Conservation (phyloP, 2,329 filamentous ascomycete species). For the Claviceps spartinae region DNA sequence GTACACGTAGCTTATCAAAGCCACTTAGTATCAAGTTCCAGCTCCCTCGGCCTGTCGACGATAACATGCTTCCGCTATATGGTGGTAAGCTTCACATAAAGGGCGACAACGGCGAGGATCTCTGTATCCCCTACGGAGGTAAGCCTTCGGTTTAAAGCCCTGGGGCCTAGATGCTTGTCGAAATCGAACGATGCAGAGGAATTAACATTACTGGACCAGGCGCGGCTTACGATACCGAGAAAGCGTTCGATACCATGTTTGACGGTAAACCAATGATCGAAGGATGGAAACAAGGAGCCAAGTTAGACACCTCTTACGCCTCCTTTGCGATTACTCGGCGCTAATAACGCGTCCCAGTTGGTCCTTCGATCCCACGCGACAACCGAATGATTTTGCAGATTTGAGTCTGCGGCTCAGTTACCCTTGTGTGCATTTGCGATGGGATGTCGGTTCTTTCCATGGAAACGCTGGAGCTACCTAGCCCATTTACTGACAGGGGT, state of each 20-base stretch:
- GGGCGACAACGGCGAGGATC: conserved; percentile 25
- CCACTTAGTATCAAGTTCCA: conserved; percentile 16
- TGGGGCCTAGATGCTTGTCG: background rate
- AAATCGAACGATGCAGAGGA: background rate
- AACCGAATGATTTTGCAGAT: conserved; percentile 18
- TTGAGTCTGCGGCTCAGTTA: conserved; percentile 17
- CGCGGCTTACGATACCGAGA: conserved; percentile 24
- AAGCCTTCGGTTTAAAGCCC: background rate
- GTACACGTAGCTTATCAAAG: background rate
- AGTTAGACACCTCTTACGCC: background rate
- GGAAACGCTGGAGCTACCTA: background rate
- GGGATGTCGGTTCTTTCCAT: conserved; percentile 19
- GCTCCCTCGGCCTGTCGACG: conserved; percentile 15
- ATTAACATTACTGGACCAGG: conserved; percentile 9
- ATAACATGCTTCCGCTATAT: conserved; percentile 27
- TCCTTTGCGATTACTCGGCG: background rate
- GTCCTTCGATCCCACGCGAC: conserved; percentile 18
- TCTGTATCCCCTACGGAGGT: conserved; percentile 30
- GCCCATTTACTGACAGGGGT: background rate
- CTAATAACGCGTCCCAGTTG: conserved; percentile 12
- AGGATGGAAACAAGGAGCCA: conserved; percentile 8
- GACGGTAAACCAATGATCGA: conserved; percentile 12
- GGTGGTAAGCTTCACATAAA: conserved; percentile 29
- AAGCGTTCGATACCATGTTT: conserved; percentile 25
- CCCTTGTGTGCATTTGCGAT: conserved; percentile 21